Percentiles rank a stretch among this genome's conserved stretches.
phyloP scores from a whole-genome alignment of 805 yeast genomes.

The Lipomyces starkeyi region DNA sequence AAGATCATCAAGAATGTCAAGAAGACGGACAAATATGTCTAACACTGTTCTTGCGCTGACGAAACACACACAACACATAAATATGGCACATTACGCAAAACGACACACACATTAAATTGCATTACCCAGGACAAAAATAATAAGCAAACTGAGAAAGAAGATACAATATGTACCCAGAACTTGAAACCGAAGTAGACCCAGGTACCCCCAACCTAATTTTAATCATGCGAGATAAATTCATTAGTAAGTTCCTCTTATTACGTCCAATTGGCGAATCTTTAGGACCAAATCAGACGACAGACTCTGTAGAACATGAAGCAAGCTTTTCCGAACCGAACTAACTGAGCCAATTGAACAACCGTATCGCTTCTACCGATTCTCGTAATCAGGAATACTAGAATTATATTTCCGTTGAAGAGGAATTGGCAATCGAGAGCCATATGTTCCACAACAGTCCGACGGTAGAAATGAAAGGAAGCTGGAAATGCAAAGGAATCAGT shows the following conservation, averaged over 20 bases:
- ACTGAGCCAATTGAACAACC: background rate
- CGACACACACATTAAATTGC: background rate
- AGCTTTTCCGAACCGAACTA: background rate
- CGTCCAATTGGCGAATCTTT: background rate
- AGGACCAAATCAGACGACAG: background rate
- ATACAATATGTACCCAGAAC: background rate
- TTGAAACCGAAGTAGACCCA: background rate
- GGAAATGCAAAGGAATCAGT: slow-evolving; percentile 75
- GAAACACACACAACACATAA: too few species aligned
- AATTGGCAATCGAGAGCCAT: slow-evolving; percentile 80
- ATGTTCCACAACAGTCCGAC: slow-evolving; percentile 95
- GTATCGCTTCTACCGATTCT: background rate
- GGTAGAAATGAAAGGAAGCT: slow-evolving; percentile 88
- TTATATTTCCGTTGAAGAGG: slow-evolving; percentile 42
- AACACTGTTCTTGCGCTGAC: too few species aligned
- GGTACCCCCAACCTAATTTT: background rate
- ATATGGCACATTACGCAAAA: too few species aligned
- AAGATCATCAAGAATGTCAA: too few species aligned
- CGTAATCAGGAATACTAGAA: background rate
- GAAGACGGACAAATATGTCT: too few species aligned
- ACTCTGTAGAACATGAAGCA: background rate
- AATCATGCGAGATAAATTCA: background rate
- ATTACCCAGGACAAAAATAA: background rate
- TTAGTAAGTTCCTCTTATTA: background rate
- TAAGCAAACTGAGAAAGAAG: background rate